Evolutionary conservation across 768 basidiomycete species (phyloP).

Genomic region (Sporobolomyces pararoseus): DNA sequence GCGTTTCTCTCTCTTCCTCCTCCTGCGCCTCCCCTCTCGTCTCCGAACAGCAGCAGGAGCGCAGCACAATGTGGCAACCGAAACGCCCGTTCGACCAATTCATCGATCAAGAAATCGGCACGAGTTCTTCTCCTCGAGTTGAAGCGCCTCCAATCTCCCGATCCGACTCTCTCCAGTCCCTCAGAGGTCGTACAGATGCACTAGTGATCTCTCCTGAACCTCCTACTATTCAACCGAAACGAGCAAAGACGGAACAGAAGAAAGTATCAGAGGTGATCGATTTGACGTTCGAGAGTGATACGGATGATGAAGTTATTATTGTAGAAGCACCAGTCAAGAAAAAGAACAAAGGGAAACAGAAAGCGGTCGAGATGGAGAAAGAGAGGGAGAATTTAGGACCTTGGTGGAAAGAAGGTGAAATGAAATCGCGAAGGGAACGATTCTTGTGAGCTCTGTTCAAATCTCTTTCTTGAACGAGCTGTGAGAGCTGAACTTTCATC

Average conservation of each 20-base stretch:
- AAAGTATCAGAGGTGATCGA: background rate
- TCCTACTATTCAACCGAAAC: too few relatives aligned
- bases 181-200: slow-evolving; percentile 34
- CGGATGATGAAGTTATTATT: background rate
- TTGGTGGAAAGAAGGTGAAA: slow-evolving; percentile 6
- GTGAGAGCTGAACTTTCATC: too few relatives aligned
- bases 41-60: too few relatives aligned
- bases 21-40: too few relatives aligned
- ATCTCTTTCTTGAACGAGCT: too few relatives aligned
- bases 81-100: background rate
- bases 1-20: too few relatives aligned
- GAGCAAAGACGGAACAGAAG: background rate
- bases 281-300: background rate
- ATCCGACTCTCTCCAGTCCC: slow-evolving; percentile 1
- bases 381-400: background rate
- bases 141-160: background rate
- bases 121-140: too few relatives aligned
- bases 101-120: background rate
- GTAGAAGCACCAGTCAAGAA: background rate
- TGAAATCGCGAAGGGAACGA: slow-evolving; percentile 7
- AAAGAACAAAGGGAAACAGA: background rate
- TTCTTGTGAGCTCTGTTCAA: slow-evolving; percentile 24
- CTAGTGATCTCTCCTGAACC: slow-evolving; percentile 16
- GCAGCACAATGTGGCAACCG: too few relatives aligned
- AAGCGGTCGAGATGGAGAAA: background rate